Percentiles rank a stretch among this genome's conserved stretches.
Conservation (phyloP, 192 early-diverging fungal species). For the Gigaspora rosea region DNA sequence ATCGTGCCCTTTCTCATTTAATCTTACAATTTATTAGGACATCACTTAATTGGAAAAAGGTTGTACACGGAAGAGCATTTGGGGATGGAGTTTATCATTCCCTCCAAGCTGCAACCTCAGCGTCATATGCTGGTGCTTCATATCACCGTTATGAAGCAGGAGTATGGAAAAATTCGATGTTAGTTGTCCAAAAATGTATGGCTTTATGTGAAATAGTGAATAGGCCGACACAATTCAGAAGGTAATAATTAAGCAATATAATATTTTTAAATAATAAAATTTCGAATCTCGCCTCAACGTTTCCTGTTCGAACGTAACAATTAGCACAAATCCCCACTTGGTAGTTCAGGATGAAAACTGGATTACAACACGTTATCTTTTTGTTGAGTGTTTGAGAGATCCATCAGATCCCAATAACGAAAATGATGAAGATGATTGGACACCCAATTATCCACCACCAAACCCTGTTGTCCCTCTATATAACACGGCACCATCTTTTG, state of each 20-base stretch:
- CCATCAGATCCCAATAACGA: constrained; percentile 14
- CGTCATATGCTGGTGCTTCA: constrained; percentile 36
- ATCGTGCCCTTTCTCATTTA: not conserved
- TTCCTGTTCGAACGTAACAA: not conserved
- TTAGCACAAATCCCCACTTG: constrained; percentile 41
- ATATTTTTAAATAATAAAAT: not conserved
- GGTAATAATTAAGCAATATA: constrained; percentile 15
- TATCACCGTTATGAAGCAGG: constrained; percentile 26
- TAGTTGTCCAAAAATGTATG: constrained; percentile 42
- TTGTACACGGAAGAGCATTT: constrained; percentile 47
- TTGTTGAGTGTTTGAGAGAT: constrained; percentile 36
- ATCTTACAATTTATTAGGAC: constrained; percentile 30
- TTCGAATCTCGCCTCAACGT: not conserved
- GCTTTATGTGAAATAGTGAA: constrained; percentile 51
- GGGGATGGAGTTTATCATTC: constrained; percentile 48
- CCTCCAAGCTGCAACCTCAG: constrained; percentile 37
- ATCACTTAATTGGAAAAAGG: constrained; percentile 40
- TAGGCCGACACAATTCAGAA: constrained; percentile 40
- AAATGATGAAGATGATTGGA: not conserved
- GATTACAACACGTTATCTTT: constrained; percentile 40
- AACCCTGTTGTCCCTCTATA: not conserved
- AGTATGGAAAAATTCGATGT: constrained; percentile 38
- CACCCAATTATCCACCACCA: not conserved
- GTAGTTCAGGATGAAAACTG: constrained; percentile 35
- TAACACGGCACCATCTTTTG: not conserved